Evolutionary conservation across 2,329 filamentous ascomycete species (phyloP).

Genomic region (Drechslerella dactyloides): DNA sequence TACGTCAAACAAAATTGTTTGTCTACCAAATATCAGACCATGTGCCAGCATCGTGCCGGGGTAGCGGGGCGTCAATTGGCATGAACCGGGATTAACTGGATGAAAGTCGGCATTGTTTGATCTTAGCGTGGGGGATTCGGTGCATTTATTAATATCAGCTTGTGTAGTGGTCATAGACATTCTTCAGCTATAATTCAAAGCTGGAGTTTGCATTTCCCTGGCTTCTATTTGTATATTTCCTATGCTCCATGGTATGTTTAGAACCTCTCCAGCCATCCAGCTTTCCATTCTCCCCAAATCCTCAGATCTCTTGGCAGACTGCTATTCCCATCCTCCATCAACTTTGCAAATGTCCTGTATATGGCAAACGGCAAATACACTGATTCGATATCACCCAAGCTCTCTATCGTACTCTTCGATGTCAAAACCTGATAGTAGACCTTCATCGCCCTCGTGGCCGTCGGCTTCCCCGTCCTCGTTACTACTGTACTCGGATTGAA

Average conservation of each 20-base stretch:
- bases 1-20: slow-evolving; percentile 3
- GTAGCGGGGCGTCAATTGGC: too few relatives aligned
- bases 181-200: too few relatives aligned
- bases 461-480: slow-evolving; percentile 33
- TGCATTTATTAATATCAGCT: too few relatives aligned
- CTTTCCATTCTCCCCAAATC: slow-evolving; percentile 29
- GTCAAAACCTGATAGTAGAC: slow-evolving; percentile 38
- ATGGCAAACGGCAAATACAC: slow-evolving; percentile 34
- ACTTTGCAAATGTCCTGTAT: slow-evolving; percentile 23
- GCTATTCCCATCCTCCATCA: slow-evolving; percentile 25
- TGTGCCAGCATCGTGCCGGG: neutral
- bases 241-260: too few relatives aligned
- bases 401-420: slow-evolving; percentile 15
- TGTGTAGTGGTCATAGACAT: neutral
- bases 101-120: too few relatives aligned
- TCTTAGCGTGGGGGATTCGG: too few relatives aligned
- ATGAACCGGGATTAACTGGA: too few relatives aligned
- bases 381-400: slow-evolving; percentile 38
- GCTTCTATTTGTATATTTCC: too few relatives aligned
- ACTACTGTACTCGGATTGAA: slow-evolving; percentile 49
- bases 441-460: slow-evolving; percentile 31
- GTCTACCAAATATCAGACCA: neutral
- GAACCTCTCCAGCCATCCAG: slow-evolving; percentile 43
- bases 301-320: slow-evolving; percentile 22
- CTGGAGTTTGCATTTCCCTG: too few relatives aligned